Percentiles rank a stretch among this genome's conserved stretches.
phyloP scores from a whole-genome alignment of 1,284 basidiomycete genomes.

The Gymnopus androsaceus region DNA sequence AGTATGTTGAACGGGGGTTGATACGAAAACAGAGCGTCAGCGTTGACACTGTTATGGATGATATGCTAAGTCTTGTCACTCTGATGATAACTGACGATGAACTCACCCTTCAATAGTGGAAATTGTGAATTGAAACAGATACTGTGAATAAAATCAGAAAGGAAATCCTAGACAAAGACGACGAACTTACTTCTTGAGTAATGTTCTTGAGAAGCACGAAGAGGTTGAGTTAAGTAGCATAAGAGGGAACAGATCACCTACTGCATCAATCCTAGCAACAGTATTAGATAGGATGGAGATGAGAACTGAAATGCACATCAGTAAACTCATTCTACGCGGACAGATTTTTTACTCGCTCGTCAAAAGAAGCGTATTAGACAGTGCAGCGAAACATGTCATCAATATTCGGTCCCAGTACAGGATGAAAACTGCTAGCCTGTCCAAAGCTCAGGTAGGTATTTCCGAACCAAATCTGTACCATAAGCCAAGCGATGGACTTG shows the following conservation, averaged over 20 bases:
- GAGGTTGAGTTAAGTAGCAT: constrained; percentile 8
- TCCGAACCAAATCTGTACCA: constrained; percentile 85
- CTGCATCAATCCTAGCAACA: constrained; percentile 77
- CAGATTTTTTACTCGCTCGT: constrained; percentile 58
- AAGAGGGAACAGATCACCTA: constrained; percentile 36
- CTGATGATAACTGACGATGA: background rate
- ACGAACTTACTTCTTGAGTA: constrained; percentile 65
- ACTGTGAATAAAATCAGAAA: constrained; percentile 42
- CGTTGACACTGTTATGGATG: constrained; percentile 63
- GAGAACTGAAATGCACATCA: constrained; percentile 54
- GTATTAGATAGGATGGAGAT: constrained; percentile 88
- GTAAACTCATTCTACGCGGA: background rate
- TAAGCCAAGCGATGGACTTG: constrained; percentile 75
- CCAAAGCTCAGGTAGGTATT: constrained; percentile 68
- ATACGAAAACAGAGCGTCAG: constrained; percentile 89
- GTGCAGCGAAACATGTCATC: constrained; percentile 82
- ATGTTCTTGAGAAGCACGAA: constrained; percentile 60
- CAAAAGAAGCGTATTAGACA: constrained; percentile 78
- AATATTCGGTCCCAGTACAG: constrained; percentile 82
- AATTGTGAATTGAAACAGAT: constrained; percentile 87
- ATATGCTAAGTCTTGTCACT: background rate
- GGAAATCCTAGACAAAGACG: constrained; percentile 10
- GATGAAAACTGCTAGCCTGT: constrained; percentile 77
- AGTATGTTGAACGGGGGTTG: constrained; percentile 84
- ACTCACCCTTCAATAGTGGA: constrained; percentile 83